Evolutionary conservation across 2,329 filamentous ascomycete species (phyloP).

Genomic region (Knufia fluminis): DNA sequence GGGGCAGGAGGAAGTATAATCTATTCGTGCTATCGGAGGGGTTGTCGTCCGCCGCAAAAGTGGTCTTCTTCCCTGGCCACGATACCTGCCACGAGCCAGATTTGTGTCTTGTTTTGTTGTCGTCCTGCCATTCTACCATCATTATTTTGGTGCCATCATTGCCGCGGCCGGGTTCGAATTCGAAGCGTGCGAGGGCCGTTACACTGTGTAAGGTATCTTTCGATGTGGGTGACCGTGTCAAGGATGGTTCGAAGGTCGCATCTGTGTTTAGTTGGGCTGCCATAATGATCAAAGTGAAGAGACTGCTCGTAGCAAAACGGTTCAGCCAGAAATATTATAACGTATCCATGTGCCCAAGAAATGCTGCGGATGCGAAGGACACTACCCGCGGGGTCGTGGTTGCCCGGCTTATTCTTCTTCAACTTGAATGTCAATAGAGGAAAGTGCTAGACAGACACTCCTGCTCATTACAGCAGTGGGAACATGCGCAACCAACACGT

Average conservation of each 20-base stretch:
- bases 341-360: not conserved
- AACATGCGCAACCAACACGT: not conserved
- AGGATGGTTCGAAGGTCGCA: not conserved
- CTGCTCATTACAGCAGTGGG: not conserved
- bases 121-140: constrained; percentile 84
- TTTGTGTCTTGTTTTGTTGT: constrained; percentile 39
- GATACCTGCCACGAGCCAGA: constrained; percentile 63
- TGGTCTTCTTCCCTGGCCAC: constrained; percentile 71
- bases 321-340: not conserved
- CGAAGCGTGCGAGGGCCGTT: constrained; percentile 70
- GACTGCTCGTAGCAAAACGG: not conserved
- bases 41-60: constrained; percentile 57
- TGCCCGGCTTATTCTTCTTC: not conserved
- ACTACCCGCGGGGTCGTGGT: not conserved
- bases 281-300: not conserved
- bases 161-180: constrained; percentile 67
- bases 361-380: not conserved
- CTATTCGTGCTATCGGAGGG: constrained; percentile 47
- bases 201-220: constrained; percentile 26
- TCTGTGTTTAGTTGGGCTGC: not conserved
- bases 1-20: constrained; percentile 73
- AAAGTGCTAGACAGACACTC: not conserved
- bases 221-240: constrained; percentile 1
- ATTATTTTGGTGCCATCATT: constrained; percentile 83
- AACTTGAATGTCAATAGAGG: not conserved